Base-by-base conservation (phyloP, 148 eudicot species). In the Hydrangea macrophylla region DNA sequence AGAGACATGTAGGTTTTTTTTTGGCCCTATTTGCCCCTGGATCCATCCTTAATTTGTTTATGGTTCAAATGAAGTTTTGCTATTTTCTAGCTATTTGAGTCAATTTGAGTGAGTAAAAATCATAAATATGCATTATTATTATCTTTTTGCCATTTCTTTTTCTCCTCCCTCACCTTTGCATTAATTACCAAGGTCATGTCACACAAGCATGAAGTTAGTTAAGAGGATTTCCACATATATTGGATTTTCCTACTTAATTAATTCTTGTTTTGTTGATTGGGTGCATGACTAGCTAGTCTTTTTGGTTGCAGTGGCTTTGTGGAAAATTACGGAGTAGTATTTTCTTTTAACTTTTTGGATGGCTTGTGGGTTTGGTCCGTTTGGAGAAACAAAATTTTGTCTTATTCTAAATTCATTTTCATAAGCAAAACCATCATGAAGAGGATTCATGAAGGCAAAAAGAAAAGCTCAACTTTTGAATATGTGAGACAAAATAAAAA, bases 371-470 rank as follows among this genome's bases (percentile, higher is more conserved):
- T n/a, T n/a, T n/a, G n/a, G n/a, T n/a, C n/a, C n/a, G n/a, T n/a
- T n/a, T n/a, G n/a, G 64, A 17, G 26, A 37, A 6, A 42, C 13
- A 40, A 48, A 37, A 31, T 23, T 24, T 62, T 6, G 9, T 42
- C 2, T 42, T 25, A 26, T 63, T 26, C 27, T 32, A 25, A 5
- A 1, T 15, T 6, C 23, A 44, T 32, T 15, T 7, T 23, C 17
- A 17, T 24, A 35, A 37, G 60, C n/a, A n/a, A 67, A 67, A 32
- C 9, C 55, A 63, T 63, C 53, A 42, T 23, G 36, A 27, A 28
- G n/a, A 28, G 55, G 20, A 4, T 27, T 2, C 28, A 65, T 22
- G 69, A 32, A 50, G 68, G 42, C 42, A 65, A 65, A 55, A 35
- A n/a, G n/a, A n/a, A 17, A 67, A 55, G 51, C 48, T 15, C 17